Base-by-base conservation (phyloP, 441 rosid genomes). In the Croton setiger region DNA sequence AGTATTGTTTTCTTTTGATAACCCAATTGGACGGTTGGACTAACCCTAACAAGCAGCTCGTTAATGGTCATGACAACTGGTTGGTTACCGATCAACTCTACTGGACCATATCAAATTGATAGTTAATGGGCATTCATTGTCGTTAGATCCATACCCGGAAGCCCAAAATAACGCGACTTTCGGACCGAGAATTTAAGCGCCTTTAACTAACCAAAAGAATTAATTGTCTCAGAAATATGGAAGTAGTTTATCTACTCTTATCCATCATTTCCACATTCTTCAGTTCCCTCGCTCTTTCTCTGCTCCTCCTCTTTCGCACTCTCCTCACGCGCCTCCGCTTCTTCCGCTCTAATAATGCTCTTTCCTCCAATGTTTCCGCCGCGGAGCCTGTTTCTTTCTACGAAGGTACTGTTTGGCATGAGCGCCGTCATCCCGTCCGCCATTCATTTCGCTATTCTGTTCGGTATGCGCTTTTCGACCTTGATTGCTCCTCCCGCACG, bases 371-470 rank as follows among this genome's bases (percentile, higher is more conserved):
- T 17, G 27, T n/a, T n/a, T n/a, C 45, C 48, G 68, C 54, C 17
- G 49, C 27, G 21, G 68, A 80, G 9, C 33, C 68, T 4, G 78
- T 81, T 35, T 72, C 79, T 0, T 82, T 80, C 63, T 93, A 90
- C 68, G 76, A 91, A 81, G 98, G 98, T 75, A 81, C 81, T 36
- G 96, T 93, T 36, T 89, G 89, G 92, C 97, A 93, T 78, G 85
- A 89, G 73, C 96, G 96, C 60, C 92, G 91, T 74, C 90, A 76
- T 20, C 98, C 96, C 45, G 83, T 82, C 72, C 85, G 78, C 35
- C 94, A 93, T 72, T 82, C 92, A 0, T 90, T 92, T 72, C 81
- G 74, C 23, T 87, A 90, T 80, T 36, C 87, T 3, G 90, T 91
- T 17, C 92, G 96, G 66, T 93, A 91, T 76, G 98, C 92, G 0